Percentiles rank a stretch among this genome's conserved stretches.
Conservation (phyloP, 495 filamentous ascomycete species). For the Viridothelium virens region DNA sequence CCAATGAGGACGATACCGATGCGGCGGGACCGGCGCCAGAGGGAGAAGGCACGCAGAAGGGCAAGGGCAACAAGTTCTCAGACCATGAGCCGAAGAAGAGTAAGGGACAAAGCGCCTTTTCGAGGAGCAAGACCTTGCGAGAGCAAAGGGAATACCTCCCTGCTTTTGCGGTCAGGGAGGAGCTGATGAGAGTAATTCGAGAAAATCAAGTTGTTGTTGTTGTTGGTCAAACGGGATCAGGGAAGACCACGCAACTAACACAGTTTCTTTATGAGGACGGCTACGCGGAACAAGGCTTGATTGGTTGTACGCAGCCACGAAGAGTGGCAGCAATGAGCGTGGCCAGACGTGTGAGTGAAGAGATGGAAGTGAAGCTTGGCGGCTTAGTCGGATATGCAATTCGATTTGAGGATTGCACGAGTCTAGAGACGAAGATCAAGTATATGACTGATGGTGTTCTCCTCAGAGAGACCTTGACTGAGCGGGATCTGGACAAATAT, state of each 20-base stretch:
- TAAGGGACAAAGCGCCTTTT: constrained; percentile 77
- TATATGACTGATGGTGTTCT: constrained; percentile 99
- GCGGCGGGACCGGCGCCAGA: constrained; percentile 64
- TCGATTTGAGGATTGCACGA: constrained; percentile 97
- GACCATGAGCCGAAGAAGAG: constrained; percentile 77
- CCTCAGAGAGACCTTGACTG: constrained; percentile 83
- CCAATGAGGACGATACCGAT: constrained; percentile 90
- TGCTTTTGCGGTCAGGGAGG: constrained; percentile 94
- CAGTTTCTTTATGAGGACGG: constrained; percentile 94
- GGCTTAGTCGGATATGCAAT: constrained; percentile 92
- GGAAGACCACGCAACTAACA: constrained; percentile 93
- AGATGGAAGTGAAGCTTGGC: constrained; percentile 96
- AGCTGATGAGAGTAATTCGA: constrained; percentile 85
- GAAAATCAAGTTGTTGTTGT: constrained; percentile 98
- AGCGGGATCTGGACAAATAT: constrained; percentile 89
- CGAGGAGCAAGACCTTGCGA: constrained; percentile 77
- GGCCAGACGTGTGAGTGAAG: constrained; percentile 94
- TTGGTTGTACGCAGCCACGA: constrained; percentile 90
- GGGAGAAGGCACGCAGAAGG: constrained; percentile 55
- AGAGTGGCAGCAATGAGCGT: constrained; percentile 98
- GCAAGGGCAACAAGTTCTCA: constrained; percentile 73
- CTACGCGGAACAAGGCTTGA: constrained; percentile 77
- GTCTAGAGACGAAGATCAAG: constrained; percentile 88
- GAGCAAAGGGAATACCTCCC: constrained; percentile 94
- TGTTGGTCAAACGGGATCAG: constrained; percentile 92